phyloP scores from a whole-genome alignment of 306 rosid species.

The Glycine tomentella region DNA sequence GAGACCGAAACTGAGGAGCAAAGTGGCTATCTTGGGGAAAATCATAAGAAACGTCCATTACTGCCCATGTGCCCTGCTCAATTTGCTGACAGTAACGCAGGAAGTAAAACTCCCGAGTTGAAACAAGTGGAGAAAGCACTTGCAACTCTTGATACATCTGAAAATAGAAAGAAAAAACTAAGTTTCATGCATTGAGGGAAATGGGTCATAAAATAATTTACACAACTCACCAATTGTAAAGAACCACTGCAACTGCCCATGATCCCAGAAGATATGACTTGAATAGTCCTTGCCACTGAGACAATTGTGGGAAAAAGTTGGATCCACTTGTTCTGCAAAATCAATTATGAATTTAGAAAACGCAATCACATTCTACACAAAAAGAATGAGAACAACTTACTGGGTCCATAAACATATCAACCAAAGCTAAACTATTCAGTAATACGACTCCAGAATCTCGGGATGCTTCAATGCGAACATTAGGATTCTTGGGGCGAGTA shows the following conservation, averaged over 20 bases:
- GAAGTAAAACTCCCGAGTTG: slow-evolving; percentile 82
- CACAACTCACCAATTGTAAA: slow-evolving; percentile 73
- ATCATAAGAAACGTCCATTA: slow-evolving; percentile 81
- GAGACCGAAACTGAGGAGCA: slow-evolving; percentile 63
- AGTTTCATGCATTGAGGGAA: not conserved
- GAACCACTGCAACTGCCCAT: slow-evolving; percentile 75
- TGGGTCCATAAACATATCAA: slow-evolving; percentile 83
- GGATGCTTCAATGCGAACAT: slow-evolving; percentile 72
- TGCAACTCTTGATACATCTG: slow-evolving; percentile 91
- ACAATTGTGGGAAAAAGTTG: slow-evolving; percentile 88
- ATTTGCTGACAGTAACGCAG: slow-evolving; percentile 87
- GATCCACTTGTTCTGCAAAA: slow-evolving; percentile 80
- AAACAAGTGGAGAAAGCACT: slow-evolving; percentile 81
- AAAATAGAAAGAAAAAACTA: not conserved
- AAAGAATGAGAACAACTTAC: slow-evolving; percentile 45
- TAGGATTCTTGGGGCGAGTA: slow-evolving; percentile 64
- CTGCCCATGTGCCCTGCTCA: slow-evolving; percentile 85
- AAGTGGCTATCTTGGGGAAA: slow-evolving; percentile 75
- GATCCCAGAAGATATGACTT: slow-evolving; percentile 76
- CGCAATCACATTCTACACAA: not conserved
- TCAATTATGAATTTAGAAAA: not conserved
- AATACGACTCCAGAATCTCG: slow-evolving; percentile 79
- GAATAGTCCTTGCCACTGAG: slow-evolving; percentile 75
- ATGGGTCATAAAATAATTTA: not conserved
- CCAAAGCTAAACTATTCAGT: slow-evolving; percentile 72